A percentile compares a stretch with the other conserved stretches of the same genome.
Evolutionary conservation across 2,329 filamentous ascomycete genomes (phyloP).

Genomic region (Penicillium frequentans): DNA sequence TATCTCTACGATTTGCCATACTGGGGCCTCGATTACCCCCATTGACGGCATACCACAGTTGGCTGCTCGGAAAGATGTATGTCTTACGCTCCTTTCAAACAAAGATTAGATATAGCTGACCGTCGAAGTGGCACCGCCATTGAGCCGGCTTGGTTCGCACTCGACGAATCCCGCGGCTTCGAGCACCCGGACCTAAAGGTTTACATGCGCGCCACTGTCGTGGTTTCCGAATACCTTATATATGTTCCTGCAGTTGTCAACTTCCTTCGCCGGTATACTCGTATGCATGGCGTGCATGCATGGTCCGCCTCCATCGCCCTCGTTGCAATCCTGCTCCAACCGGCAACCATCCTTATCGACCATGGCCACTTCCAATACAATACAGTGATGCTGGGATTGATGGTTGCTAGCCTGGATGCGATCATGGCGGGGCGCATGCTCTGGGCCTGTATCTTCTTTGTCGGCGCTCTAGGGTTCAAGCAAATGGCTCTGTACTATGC

Average conservation of each 20-base stretch:
- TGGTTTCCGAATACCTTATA: slow-evolving; percentile 85
- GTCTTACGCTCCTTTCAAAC: slow-evolving; percentile 20
- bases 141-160: slow-evolving; percentile 81
- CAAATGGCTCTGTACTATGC: slow-evolving; percentile 99
- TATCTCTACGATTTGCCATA: slow-evolving; percentile 96
- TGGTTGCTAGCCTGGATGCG: slow-evolving; percentile 82
- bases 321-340: slow-evolving; percentile 88
- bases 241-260: slow-evolving; percentile 84
- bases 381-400: slow-evolving; percentile 93
- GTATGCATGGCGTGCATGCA: slow-evolving; percentile 70
- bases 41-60: slow-evolving; percentile 96
- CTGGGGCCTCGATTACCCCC: slow-evolving; percentile 98
- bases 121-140: slow-evolving; percentile 66
- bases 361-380: slow-evolving; percentile 98
- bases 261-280: slow-evolving; percentile 79
- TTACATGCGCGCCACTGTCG: slow-evolving; percentile 91
- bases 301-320: slow-evolving; percentile 86
- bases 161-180: slow-evolving; percentile 77
- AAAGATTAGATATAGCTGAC: slow-evolving; percentile 11
- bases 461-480: slow-evolving; percentile 92
- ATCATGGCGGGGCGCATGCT: slow-evolving; percentile 80
- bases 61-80: slow-evolving; percentile 81
- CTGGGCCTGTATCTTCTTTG: slow-evolving; percentile 93
- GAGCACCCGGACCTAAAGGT: slow-evolving; percentile 81
- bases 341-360: slow-evolving; percentile 85